A percentile compares a stretch with the other conserved stretches of the same genome.
These are phyloP conservation scores for Amoebophrya sp. DNA, from an alignment of 169 alveolate species.

Conservation along the genomic window DNA sequence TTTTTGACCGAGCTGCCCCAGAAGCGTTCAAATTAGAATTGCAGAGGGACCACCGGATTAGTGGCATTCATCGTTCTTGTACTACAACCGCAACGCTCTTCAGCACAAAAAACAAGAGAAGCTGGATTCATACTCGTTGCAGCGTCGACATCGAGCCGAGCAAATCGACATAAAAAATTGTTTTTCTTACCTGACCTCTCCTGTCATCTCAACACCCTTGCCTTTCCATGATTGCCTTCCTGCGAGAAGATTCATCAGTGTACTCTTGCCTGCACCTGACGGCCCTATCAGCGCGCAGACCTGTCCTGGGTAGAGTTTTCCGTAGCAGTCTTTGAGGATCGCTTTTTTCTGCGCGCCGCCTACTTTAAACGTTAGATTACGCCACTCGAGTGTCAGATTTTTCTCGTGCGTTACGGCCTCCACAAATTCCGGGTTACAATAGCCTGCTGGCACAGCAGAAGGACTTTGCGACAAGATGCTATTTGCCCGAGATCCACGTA, in stretches of 20 bases:
- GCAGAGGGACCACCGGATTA: too few species aligned
- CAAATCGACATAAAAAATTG: too few species aligned
- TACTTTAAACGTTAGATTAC: background rate
- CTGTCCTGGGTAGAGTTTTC: conserved; percentile 57
- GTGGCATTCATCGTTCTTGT: too few species aligned
- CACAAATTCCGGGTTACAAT: background rate
- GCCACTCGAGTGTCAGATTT: background rate
- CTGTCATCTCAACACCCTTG: background rate
- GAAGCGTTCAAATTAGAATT: too few species aligned
- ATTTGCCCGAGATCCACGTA: too few species aligned
- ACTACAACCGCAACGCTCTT: too few species aligned
- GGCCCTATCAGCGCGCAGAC: conserved; percentile 70
- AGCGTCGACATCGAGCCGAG: background rate
- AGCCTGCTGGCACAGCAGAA: background rate
- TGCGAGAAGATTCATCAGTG: conserved; percentile 54
- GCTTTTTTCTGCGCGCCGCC: background rate
- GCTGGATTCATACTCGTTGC: background rate
- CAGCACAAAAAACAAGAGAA: background rate
- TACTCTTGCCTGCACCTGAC: conserved; percentile 74
- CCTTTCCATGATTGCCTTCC: conserved; percentile 26
- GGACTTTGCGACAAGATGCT: too few species aligned
- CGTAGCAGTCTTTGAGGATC: conserved; percentile 30
- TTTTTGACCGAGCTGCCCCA: too few species aligned
- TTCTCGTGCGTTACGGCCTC: background rate
- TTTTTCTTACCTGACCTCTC: background rate